Evolutionary conservation across 78 protist species (phyloP), one percentile per base, ranked within the genome.

Genomic region (Dictyostelium capitatum): DNA sequence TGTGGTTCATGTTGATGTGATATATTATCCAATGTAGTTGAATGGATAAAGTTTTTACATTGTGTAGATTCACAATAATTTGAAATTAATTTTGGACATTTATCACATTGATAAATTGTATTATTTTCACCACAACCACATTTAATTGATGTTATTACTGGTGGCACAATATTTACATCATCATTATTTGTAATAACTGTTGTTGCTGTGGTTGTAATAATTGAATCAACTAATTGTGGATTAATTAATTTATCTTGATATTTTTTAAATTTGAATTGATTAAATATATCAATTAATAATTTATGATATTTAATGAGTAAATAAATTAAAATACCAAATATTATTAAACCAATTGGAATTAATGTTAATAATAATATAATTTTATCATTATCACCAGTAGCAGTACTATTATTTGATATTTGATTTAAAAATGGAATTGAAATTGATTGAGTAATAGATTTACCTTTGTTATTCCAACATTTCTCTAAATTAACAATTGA

Each of bases 401-500:
- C 0, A 23, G 20, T 7, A 7, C 10, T 10, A 23, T 23, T 59
- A 11, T 7, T 30, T n/a, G 23, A 14, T 30, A 30, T 6, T 30
- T 8, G 28, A 15, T 30, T 47, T 37, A 37, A 37, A 12, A 67
- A 67, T 12, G 75, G 75, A 28, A 67, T 6, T 46, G 15, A n/a
- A n/a, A 73, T 46, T 7, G 6, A 20, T 73, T 73, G 79, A n/a
- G 17, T 0, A 17, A 73, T 32, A 3, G 54, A 37, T 46, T 73
- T 73, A 73, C 79, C 79, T 43, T 46, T 43, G 17, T 51, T n/a
- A 73, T n/a, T 73, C 79, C 79, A 73, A 73, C 79, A 73, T 46
- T 73, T 46, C 47, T 73, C 59, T 20, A 20, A 30, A 32, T 73
- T 73, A n/a, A 73, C 56, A 46, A 47, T 46, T 3, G 79, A 37